Evolutionary conservation across 768 basidiomycete genomes (phyloP), one percentile per base, ranked within the genome.

Genomic region (Phanerochaete sordida): DNA sequence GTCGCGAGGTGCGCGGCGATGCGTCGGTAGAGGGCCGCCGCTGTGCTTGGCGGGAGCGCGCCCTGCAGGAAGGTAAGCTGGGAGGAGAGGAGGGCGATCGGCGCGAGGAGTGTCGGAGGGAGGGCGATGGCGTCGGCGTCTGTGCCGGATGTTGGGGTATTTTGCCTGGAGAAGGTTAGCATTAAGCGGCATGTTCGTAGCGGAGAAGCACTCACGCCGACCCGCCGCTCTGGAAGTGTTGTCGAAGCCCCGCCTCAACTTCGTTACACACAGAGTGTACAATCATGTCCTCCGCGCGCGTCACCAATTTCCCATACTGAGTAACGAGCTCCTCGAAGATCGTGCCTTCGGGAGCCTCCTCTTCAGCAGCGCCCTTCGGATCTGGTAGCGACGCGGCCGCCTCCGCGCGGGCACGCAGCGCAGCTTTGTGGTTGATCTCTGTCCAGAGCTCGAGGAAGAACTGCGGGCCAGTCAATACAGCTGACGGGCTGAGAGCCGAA

Each of bases 401-500:
- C 61, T 80, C 74, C 9, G 80, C 82, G 60, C 77, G 77, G n/a
- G 77, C 74, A 23, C 87, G 85, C 13, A 93, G 76, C 26, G 79
- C 76, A 3, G 82, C 77, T 31, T 81, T 79, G 44, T 75, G 81
- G 62, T 83, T 84, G 65, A 95, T 91, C 66, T 93, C 91, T 13
- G 83, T 75, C 88, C 90, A 94, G 31, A 99, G 73, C 70, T 97
- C 92, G 16, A 99, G 76, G 78, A 96, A 98, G 74, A 94, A 95
- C 95, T 97, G 67, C 26, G n/a, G n/a, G n/a, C n/a, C n/a, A n/a
- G n/a, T n/a, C n/a, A n/a, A n/a, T n/a, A n/a, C n/a, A n/a, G n/a
- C n/a, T n/a, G n/a, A n/a, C n/a, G n/a, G n/a, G n/a, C n/a, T n/a
- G n/a, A n/a, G n/a, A n/a, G n/a, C n/a, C n/a, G n/a, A n/a, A n/a